Evolutionary conservation across 371 early-diverging fungal species (phyloP).

Genomic region (Lichtheimia ornata): DNA sequence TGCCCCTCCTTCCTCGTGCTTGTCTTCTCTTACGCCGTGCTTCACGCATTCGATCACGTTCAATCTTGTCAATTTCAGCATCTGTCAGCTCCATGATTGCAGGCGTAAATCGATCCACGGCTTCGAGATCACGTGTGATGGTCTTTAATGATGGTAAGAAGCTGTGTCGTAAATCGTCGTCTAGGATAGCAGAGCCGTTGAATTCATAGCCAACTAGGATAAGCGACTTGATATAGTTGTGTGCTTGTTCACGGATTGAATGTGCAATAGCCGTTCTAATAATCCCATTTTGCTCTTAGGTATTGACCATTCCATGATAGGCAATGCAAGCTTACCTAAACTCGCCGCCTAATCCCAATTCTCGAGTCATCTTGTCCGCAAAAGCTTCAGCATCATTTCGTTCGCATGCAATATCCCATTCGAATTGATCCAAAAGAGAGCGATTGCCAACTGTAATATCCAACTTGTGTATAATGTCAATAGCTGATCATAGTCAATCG

Average conservation of each 20-base stretch:
- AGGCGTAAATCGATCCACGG: conserved; percentile 64
- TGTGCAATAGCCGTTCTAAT: conserved; percentile 87
- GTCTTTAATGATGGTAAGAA: conserved; percentile 68
- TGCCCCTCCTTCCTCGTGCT: conserved; percentile 71
- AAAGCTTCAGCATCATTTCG: conserved; percentile 78
- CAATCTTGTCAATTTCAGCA: conserved; percentile 76
- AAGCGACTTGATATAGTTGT: conserved; percentile 80
- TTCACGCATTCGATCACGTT: conserved; percentile 77
- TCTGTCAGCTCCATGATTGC: conserved; percentile 68
- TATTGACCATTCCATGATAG: not conserved
- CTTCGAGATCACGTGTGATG: conserved; percentile 52
- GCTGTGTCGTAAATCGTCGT: conserved; percentile 72
- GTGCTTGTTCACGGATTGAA: conserved; percentile 92
- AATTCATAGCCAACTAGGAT: conserved; percentile 81
- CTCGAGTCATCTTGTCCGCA: conserved; percentile 67
- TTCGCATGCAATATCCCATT: conserved; percentile 85
- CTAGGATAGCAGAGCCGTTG: conserved; percentile 61
- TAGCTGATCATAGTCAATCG: not conserved
- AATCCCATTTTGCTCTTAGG: not conserved
- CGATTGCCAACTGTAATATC: conserved; percentile 63
- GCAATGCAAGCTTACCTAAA: conserved; percentile 59
- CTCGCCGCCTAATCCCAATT: conserved; percentile 75
- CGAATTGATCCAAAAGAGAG: conserved; percentile 86
- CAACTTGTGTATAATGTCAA: conserved; percentile 29
- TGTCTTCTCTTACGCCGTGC: conserved; percentile 82